phyloP scores from a whole-genome alignment of 176 grass and related monocot genomes.

The Aegilops sharonensis region DNA sequence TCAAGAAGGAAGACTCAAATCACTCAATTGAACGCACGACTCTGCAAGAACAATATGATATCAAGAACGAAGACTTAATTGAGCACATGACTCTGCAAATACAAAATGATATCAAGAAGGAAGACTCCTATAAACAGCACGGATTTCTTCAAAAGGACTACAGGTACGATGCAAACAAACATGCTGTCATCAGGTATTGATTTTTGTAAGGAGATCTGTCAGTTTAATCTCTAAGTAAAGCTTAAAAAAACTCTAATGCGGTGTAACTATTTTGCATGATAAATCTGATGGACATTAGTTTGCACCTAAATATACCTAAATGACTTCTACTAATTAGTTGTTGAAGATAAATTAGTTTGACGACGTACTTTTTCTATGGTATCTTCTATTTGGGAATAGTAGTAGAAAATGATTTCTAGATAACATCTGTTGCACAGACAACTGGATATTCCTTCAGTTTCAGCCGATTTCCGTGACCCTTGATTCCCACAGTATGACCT shows the following conservation, averaged over 20 bases:
- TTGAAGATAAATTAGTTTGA: neutral
- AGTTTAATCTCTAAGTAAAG: neutral
- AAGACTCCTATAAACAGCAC: neutral
- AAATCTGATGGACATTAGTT: neutral
- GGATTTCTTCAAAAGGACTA: neutral
- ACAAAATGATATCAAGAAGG: neutral
- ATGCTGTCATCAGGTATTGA: neutral
- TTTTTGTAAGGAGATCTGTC: neutral
- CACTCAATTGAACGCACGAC: neutral
- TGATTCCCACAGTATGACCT: neutral
- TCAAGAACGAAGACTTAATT: neutral
- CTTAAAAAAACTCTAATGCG: neutral
- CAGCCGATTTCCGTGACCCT: neutral
- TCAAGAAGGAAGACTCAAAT: neutral
- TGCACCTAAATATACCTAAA: neutral
- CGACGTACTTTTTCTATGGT: neutral
- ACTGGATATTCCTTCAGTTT: neutral
- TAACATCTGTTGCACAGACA: neutral
- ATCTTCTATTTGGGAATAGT: neutral
- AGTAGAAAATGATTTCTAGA: neutral
- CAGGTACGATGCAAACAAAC: neutral
- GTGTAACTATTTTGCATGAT: neutral
- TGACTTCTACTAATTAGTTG: neutral
- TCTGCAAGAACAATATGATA: neutral
- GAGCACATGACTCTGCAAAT: neutral